A percentile compares a stretch with the other conserved stretches of the same genome.
phyloP scores from a whole-genome alignment of 2,329 filamentous ascomycete species.

The Scedosporium minutisporum region DNA sequence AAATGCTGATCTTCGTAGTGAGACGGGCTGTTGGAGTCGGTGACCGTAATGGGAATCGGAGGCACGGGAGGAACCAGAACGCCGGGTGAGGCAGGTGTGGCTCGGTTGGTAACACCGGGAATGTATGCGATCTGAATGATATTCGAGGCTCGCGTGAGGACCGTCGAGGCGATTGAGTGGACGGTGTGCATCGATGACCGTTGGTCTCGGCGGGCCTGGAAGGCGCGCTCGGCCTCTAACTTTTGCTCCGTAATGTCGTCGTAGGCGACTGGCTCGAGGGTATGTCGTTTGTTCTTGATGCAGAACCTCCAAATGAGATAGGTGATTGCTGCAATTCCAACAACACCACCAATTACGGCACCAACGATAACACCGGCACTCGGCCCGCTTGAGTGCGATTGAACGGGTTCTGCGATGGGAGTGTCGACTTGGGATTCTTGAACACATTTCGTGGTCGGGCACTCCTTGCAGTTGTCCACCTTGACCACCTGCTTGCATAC shows the following conservation, averaged over 20 bases:
- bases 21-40: conserved; percentile 36
- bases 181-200: conserved; percentile 78
- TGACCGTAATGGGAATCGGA: conserved; percentile 66
- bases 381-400: conserved; percentile 22
- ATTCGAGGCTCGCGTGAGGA: conserved; percentile 91
- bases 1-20: conserved; percentile 74
- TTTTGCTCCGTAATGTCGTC: conserved; percentile 31
- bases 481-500: conserved; percentile 12
- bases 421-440: neutral
- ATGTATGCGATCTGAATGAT: conserved; percentile 99
- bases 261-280: neutral
- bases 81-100: conserved; percentile 70
- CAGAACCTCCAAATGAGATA: conserved; percentile 84
- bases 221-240: conserved; percentile 22
- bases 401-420: neutral
- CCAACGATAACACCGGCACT: conserved; percentile 83
- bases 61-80: conserved; percentile 86
- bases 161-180: conserved; percentile 86
- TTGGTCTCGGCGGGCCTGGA: conserved; percentile 44
- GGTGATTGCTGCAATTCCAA: conserved; percentile 61
- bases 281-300: conserved; percentile 66
- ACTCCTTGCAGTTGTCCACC: conserved; percentile 12
- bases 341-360: conserved; percentile 77
- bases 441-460: conserved; percentile 11
- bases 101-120: conserved; percentile 88